phyloP scores from a whole-genome alignment of 139 green algal genomes.

The Protoeuglena noctilucae region DNA sequence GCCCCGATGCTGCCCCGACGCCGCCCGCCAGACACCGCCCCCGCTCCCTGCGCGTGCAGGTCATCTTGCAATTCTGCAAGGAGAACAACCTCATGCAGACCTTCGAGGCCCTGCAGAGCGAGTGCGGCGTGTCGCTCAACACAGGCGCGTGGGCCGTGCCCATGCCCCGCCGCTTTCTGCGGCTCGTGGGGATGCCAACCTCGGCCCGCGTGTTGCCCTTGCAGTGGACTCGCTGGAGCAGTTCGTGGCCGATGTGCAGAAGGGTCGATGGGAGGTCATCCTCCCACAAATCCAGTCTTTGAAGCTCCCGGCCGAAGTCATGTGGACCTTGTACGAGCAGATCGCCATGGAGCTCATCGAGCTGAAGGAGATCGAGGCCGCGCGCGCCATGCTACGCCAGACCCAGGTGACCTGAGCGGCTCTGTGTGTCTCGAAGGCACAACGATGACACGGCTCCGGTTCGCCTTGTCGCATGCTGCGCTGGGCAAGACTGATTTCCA shows the following conservation, averaged over 20 bases:
- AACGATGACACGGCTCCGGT: no score
- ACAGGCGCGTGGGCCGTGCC: no score
- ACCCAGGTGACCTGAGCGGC: constrained; percentile 44
- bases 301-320: constrained; percentile 66
- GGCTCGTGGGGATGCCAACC: no score
- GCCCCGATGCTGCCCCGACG: no score
- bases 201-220: no score
- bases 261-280: constrained; percentile 77
- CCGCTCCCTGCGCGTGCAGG: no score
- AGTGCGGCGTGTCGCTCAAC: constrained; percentile 63
- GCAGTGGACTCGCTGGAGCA: constrained; percentile 78
- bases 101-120: constrained; percentile 64
- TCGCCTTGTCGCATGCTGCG: no score
- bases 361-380: constrained; percentile 78
- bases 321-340: constrained; percentile 91
- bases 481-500: no score
- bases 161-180: no score
- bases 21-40: no score
- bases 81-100: constrained; percentile 77
- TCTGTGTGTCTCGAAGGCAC: no score
- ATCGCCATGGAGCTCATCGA: constrained; percentile 93
- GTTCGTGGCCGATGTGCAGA: constrained; percentile 75
- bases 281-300: constrained; percentile 65
- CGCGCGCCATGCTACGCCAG: constrained; percentile 72
- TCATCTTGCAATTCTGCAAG: constrained; percentile 95